A percentile compares a stretch with the other conserved stretches of the same genome.
Conservation (phyloP, 2,329 filamentous ascomycete genomes). For the Rutstroemia sp. region DNA sequence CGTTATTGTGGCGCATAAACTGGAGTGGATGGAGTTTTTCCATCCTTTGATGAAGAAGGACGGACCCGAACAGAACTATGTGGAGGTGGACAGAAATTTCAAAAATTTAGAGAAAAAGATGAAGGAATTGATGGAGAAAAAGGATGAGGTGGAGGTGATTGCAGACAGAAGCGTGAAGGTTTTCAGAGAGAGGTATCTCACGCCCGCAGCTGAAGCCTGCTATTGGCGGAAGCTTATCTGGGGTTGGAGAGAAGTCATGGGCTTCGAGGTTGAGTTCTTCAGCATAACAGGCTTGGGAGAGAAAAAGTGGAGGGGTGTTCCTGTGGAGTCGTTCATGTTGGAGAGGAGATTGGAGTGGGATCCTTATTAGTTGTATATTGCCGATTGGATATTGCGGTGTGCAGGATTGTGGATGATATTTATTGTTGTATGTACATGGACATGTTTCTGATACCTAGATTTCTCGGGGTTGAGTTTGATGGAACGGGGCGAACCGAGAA, state of each 20-base stretch:
- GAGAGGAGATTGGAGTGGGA: constrained; percentile 8
- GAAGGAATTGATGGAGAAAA: constrained; percentile 21
- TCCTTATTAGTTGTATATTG: not conserved
- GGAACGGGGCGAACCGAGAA: no score
- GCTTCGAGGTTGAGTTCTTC: constrained; percentile 7
- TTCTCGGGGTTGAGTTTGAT: no score
- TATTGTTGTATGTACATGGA: not conserved
- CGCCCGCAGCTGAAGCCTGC: constrained; percentile 41
- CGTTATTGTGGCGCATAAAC: constrained; percentile 1
- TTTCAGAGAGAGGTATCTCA: constrained; percentile 38
- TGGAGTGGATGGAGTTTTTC: constrained; percentile 9
- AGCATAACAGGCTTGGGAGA: not conserved
- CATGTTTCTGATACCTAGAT: not conserved
- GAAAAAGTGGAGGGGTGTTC: constrained; percentile 1
- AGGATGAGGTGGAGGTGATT: constrained; percentile 31
- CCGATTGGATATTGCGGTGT: not conserved
- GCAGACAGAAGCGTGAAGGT: not conserved
- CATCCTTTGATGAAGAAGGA: constrained; percentile 24
- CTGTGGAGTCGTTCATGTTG: constrained; percentile 5
- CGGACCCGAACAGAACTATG: constrained; percentile 36
- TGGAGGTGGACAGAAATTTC: constrained; percentile 19
- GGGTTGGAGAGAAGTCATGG: constrained; percentile 34
- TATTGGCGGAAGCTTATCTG: constrained; percentile 43
- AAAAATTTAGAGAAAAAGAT: constrained; percentile 38
- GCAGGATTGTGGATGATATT: not conserved